phyloP scores from a whole-genome alignment of 805 yeast genomes.

The Vanderwaltozyma verrucispora region DNA sequence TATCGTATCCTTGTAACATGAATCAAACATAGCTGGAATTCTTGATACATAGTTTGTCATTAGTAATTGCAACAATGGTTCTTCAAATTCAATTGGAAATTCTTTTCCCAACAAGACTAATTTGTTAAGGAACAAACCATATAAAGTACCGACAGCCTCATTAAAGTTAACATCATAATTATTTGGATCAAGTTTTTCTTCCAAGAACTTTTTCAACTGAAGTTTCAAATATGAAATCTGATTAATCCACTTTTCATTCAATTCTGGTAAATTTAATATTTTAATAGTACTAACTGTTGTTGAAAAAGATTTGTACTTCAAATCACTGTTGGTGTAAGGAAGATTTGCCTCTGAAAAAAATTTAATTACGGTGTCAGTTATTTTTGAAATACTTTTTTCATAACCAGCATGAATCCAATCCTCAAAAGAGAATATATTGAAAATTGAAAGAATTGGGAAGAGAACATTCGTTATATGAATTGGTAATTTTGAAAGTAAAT shows the following conservation, averaged over 20 bases:
- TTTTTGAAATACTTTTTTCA: slow-evolving; percentile 14
- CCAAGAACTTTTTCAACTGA: slow-evolving; percentile 17
- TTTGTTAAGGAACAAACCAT: slow-evolving; percentile 22
- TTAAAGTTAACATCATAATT: slow-evolving; percentile 5
- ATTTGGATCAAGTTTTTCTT: slow-evolving; percentile 4
- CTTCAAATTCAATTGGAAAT: slow-evolving; percentile 17
- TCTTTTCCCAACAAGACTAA: slow-evolving; percentile 20
- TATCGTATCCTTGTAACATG: slow-evolving; percentile 7
- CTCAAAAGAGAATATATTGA: slow-evolving; percentile 19
- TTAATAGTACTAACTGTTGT: slow-evolving; percentile 14
- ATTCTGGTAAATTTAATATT: slow-evolving; percentile 11
- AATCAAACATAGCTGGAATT: slow-evolving; percentile 8
- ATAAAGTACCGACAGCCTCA: slow-evolving; percentile 9
- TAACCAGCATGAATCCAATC: slow-evolving; percentile 24
- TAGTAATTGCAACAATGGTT: slow-evolving; percentile 11
- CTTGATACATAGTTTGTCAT: slow-evolving; percentile 9
- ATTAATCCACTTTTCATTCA: slow-evolving; percentile 20
- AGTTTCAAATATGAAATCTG: slow-evolving; percentile 14
- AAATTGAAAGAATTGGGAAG: slow-evolving; percentile 16
- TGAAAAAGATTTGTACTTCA: slow-evolving; percentile 11
- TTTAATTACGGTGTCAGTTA: slow-evolving; percentile 12
- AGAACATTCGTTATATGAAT: slow-evolving; percentile 15
- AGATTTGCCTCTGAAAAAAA: slow-evolving; percentile 15
- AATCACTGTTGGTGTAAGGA: slow-evolving; percentile 4
- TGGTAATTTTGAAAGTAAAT: slow-evolving; percentile 16